These are phyloP conservation scores for Xylaria sp. DNA, from an alignment of 2,329 filamentous ascomycete genomes.

Conservation along the genomic window DNA sequence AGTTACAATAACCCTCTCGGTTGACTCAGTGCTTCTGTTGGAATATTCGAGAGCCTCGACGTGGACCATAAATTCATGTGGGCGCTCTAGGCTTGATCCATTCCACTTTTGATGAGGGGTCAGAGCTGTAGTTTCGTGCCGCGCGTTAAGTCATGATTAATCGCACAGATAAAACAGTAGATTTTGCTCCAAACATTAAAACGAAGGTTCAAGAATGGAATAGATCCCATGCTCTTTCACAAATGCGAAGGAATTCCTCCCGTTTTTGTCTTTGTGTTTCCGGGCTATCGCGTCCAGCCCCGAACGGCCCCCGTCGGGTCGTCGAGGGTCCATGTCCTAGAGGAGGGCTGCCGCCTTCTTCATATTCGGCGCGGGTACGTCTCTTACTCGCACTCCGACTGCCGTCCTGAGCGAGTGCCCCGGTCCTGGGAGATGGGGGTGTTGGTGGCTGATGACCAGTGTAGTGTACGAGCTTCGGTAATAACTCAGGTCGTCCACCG, in stretches of 20 bases:
- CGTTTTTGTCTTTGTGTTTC: slow-evolving; percentile 86
- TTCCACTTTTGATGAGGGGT: slow-evolving; percentile 1
- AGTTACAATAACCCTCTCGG: background rate
- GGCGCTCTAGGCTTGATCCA: background rate
- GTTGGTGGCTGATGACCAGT: slow-evolving; percentile 92
- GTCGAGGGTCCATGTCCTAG: slow-evolving; percentile 74
- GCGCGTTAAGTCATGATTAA: slow-evolving; percentile 33
- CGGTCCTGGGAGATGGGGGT: slow-evolving; percentile 77
- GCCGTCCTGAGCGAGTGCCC: slow-evolving; percentile 52
- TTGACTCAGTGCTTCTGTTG: background rate
- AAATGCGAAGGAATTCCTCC: slow-evolving; percentile 87
- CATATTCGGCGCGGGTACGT: slow-evolving; percentile 87
- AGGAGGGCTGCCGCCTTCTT: slow-evolving; percentile 84
- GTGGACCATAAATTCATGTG: background rate
- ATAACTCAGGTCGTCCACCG: slow-evolving; percentile 87
- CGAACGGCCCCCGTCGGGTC: slow-evolving; percentile 72
- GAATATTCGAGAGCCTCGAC: background rate
- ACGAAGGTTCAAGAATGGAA: slow-evolving; percentile 77
- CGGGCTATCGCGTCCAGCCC: slow-evolving; percentile 80
- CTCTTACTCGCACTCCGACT: slow-evolving; percentile 70
- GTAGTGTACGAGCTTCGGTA: slow-evolving; percentile 95
- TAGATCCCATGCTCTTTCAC: slow-evolving; percentile 91
- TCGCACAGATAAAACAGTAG: slow-evolving; percentile 35
- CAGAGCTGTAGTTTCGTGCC: slow-evolving; percentile 22
- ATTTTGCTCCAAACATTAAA: slow-evolving; percentile 19